Evolutionary conservation across 2,329 filamentous ascomycete species (phyloP), one percentile per base, ranked within the genome.

Genomic region (Colletotrichum lupini): DNA sequence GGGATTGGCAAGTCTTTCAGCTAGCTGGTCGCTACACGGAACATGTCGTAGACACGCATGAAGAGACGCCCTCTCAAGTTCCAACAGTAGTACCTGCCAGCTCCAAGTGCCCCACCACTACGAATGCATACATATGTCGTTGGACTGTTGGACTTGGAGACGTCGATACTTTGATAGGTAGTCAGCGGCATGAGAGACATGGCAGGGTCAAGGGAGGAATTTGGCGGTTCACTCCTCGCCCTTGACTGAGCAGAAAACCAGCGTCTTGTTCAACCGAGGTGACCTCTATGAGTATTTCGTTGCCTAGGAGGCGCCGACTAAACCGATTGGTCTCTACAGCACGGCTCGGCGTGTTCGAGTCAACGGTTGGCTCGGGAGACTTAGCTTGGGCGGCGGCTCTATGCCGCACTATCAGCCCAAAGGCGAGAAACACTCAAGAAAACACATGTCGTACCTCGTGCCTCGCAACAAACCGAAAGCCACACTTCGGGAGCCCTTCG

Each of bases 31-130:
- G 56, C 46, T 53, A 61, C 61, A 49, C 42, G 67, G 28, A 3
- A 55, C 65, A 70, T 73, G 67, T 73, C 60, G 55, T 66, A 71
- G 71, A 73, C 71, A 73, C n/a, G 49, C 60, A 73, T 46, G 46
- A 60, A 19, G 61, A 61, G 28, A 53, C 24, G 37, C 53, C 53
- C 24, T 59, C 11, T 16, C 52, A 19, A 28, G 52, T 55, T 55
- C 26, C 42, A 49, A 49, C 42, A 49, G n/a, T 26, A 72, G 26
- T 22, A 49, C 11, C 24, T 19, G 19, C 19, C 24, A 26, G 19
- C 14, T 16, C 16, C 12, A 12, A 26, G 32, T 58, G 14, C 59
- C 53, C 66, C 62, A 35, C 19, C 37, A 61, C 32, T 22, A 16
- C 19, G 28, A 24, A 37, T 11, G 32, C 16, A 26, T 8, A 61